phyloP scores from a whole-genome alignment of 345 rosid genomes.

The Hibiscus trionum region DNA sequence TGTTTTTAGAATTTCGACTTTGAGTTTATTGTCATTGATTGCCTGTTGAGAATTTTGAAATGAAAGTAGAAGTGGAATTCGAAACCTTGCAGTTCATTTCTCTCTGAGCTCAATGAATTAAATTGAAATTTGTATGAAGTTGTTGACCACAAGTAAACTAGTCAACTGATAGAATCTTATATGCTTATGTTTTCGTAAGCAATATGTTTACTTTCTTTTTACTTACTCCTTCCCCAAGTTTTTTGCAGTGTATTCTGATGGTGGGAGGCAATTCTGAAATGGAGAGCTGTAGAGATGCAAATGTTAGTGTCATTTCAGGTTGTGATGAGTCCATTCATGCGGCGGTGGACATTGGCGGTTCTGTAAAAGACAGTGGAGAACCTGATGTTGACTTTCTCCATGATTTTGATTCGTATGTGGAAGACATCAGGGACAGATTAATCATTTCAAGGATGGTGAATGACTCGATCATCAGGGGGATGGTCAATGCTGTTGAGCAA shows the following conservation, averaged over 20 bases:
- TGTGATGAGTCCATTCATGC: conserved; percentile 12
- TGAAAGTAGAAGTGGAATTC: not conserved
- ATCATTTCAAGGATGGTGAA: conserved; percentile 69
- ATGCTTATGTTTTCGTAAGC: not conserved
- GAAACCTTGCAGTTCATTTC: not conserved
- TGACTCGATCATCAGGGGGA: conserved; percentile 68
- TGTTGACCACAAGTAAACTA: not conserved
- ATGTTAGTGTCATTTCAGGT: conserved; percentile 16
- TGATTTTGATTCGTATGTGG: conserved; percentile 54
- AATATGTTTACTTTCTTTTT: not conserved
- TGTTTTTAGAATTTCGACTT: not conserved
- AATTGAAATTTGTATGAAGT: not conserved
- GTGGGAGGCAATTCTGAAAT: conserved; percentile 12
- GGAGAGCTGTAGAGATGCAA: conserved; percentile 25
- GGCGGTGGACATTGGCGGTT: conserved; percentile 8
- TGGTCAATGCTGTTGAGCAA: conserved; percentile 54
- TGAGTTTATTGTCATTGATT: not conserved
- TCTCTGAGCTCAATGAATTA: not conserved
- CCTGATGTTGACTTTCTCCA: conserved; percentile 36
- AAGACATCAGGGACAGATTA: conserved; percentile 49
- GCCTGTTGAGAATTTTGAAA: not conserved
- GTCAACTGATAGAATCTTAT: not conserved
- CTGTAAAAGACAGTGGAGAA: conserved; percentile 40
- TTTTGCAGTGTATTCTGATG: not conserved
- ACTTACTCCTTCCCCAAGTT: not conserved